Evolutionary conservation across 805 yeast genomes (phyloP), one percentile per base, ranked within the genome.

Genomic region (Komagataella populi): DNA sequence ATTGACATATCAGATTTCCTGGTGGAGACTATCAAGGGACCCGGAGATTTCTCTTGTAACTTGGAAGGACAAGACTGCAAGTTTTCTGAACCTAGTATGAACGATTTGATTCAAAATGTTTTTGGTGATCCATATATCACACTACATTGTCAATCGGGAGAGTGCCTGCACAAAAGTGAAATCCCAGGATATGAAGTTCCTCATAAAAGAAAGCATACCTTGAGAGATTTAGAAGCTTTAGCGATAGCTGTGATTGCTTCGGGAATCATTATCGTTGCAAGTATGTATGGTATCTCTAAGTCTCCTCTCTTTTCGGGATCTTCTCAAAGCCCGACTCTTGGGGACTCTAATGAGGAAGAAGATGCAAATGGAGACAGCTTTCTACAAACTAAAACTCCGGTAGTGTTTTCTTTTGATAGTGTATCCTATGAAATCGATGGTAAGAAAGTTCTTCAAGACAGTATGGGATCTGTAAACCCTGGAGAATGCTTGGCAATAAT

Each of bases 41-140:
- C 99, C 0, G 99, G 96, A 36, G 90, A 85, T 55, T 89, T 93
- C 60, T 69, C 80, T 3, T 93, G 99, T 68, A 87, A 88, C 63
- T 64, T 86, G 20, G 64, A 68, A 5, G 63, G 75, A 14, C 77
- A 73, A 46, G 67, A 72, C 48, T 93, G 99, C 69, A 72, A 72
- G 48, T 93, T 93, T 60, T 83, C 91, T 2, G 99, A 93, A 63
- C 98, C 99, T 47, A 83, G 93, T 51, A 91, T 93, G 97, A 87
- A 93, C 67, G 95, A 87, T 56, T 74, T 93, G 60, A 93, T 93
- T 52, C 73, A 80, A 53, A 81, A 87, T 6, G 95, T 93, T 2
- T 93, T 93, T 68, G 99, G 99, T n/a, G 99, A 93, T 63, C 87
- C 91, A 1, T 76, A 80, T 57, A 93, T 93, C 60, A 83, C 90